Evolutionary conservation across 2,329 filamentous ascomycete genomes (phyloP).

Genomic region (Phialophora expanda): DNA sequence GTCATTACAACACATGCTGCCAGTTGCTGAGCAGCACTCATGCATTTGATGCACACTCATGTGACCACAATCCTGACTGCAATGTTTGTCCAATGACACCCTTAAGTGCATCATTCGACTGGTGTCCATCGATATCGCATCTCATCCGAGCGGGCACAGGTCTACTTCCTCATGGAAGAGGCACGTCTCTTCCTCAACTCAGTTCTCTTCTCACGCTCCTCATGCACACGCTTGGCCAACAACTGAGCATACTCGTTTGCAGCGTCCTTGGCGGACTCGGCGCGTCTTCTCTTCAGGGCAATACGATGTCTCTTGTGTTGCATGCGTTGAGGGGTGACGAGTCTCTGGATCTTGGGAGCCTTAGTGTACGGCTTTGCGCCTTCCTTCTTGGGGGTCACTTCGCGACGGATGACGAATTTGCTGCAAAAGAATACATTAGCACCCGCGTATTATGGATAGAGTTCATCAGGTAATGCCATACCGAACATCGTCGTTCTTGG

Average conservation of each 20-base stretch:
- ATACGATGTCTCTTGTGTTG: conserved; percentile 99
- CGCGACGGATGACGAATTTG: conserved; percentile 99
- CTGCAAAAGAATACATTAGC: conserved; percentile 71
- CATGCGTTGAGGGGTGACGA: conserved; percentile 98
- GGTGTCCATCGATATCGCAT: not conserved
- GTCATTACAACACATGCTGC: not conserved
- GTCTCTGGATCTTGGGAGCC: conserved; percentile 99
- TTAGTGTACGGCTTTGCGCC: conserved; percentile 99
- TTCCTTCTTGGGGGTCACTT: conserved; percentile 96
- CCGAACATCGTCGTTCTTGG: conserved; percentile 99
- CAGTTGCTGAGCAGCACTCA: not conserved
- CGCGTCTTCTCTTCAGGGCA: conserved; percentile 96
- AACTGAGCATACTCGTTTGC: conserved; percentile 96
- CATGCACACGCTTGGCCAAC: conserved; percentile 94
- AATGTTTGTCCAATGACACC: not conserved
- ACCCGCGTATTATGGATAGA: conserved; percentile 33
- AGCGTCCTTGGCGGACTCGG: conserved; percentile 98
- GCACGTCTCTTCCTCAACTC: conserved; percentile 97
- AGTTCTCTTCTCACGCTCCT: conserved; percentile 92
- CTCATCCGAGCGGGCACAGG: not conserved
- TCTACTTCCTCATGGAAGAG: conserved; percentile 82
- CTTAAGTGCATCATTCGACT: not conserved
- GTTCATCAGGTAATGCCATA: conserved; percentile 49
- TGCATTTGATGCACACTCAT: conserved; percentile 2
- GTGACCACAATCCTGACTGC: not conserved